phyloP scores from a whole-genome alignment of 2,329 filamentous ascomycete species.

The Hirsutella rhossiliensis region DNA sequence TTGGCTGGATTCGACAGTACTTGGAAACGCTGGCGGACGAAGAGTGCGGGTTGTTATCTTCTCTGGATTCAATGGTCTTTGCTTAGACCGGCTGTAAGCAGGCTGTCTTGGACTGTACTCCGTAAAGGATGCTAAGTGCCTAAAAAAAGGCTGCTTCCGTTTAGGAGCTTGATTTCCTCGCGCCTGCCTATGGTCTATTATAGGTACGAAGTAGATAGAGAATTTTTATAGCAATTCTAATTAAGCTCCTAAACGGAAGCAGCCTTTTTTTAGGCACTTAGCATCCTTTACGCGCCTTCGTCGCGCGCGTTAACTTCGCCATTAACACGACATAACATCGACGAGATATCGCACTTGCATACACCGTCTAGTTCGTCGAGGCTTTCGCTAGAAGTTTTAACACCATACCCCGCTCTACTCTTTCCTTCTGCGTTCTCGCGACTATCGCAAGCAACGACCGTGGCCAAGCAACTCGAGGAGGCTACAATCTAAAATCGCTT shows the following conservation, averaged over 20 bases:
- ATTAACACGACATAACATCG: too few species aligned
- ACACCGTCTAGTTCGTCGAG: too few species aligned
- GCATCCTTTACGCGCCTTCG: background rate
- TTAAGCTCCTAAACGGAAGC: background rate
- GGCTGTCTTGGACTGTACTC: background rate
- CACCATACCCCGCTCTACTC: too few species aligned
- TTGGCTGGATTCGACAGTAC: slow-evolving; percentile 5
- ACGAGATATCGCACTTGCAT: too few species aligned
- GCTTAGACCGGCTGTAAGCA: slow-evolving; percentile 4
- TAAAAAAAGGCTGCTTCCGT: background rate
- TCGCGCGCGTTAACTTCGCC: too few species aligned
- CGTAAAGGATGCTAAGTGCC: background rate
- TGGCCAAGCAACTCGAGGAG: too few species aligned
- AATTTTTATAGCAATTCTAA: background rate
- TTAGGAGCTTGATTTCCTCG: background rate
- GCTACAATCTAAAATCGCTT: too few species aligned
- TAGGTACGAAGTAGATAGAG: background rate
- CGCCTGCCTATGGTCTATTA: too few species aligned
- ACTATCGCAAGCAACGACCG: too few species aligned
- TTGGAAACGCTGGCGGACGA: background rate
- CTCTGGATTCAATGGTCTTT: slow-evolving; percentile 4
- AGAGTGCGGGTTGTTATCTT: slow-evolving; percentile 1
- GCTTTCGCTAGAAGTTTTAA: too few species aligned
- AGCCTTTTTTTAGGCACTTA: background rate
- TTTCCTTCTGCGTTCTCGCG: too few species aligned